These are phyloP conservation scores for Andrographis paniculata DNA, from an alignment of 305 asterid species.

Conservation along the genomic window DNA sequence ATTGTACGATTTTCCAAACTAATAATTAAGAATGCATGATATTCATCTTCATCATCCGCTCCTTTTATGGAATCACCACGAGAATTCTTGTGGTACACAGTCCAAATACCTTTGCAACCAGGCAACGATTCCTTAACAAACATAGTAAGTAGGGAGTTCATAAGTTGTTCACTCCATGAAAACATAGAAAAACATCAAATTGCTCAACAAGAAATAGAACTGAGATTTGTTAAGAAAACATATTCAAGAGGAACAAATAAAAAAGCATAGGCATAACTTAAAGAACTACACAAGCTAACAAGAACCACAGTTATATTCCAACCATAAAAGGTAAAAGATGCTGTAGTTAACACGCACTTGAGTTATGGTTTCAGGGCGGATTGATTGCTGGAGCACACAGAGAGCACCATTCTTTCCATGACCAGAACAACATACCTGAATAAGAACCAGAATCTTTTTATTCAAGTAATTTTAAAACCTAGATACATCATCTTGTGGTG, in stretches of 20 bases:
- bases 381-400: constrained; percentile 83
- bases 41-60: constrained; percentile 86
- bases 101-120: constrained; percentile 97
- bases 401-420: constrained; percentile 98
- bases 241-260: too few relatives aligned
- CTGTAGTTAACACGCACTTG: constrained; percentile 39
- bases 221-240: background rate
- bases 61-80: constrained; percentile 69
- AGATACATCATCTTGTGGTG: constrained; percentile 5
- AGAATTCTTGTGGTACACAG: constrained; percentile 87
- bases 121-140: constrained; percentile 79
- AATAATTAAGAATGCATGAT: constrained; percentile 90
- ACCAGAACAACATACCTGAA: constrained; percentile 96
- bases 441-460: constrained; percentile 21
- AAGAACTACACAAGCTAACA: background rate
- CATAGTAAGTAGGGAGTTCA: constrained; percentile 15
- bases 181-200: constrained; percentile 11
- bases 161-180: constrained; percentile 4
- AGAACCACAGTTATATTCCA: constrained; percentile 15
- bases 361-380: constrained; percentile 92
- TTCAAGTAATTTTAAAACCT: constrained; percentile 12
- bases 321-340: constrained; percentile 10
- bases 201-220: constrained; percentile 6
- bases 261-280: constrained; percentile 9
- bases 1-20: constrained; percentile 94